Evolutionary conservation across 306 rosid genomes (phyloP).

Genomic region (Fragaria ananassa): DNA sequence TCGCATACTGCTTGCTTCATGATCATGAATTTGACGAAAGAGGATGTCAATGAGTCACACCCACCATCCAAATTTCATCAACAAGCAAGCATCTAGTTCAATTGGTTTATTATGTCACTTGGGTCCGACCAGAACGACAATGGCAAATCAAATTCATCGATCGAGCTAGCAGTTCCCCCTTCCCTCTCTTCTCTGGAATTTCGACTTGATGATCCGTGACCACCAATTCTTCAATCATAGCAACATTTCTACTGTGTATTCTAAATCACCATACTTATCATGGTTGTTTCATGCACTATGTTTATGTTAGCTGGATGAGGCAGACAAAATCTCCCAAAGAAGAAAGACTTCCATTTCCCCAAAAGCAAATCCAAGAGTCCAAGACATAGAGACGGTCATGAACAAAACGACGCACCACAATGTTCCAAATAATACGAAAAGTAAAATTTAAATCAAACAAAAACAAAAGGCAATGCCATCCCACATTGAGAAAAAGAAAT

Average conservation of each 20-base stretch:
- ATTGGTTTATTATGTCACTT: constrained; percentile 18
- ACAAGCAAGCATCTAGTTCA: constrained; percentile 12
- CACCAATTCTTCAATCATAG: not conserved
- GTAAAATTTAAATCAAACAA: not conserved
- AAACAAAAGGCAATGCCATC: constrained; percentile 19
- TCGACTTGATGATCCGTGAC: constrained; percentile 7
- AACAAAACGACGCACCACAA: constrained; percentile 20
- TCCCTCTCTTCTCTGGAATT: not conserved
- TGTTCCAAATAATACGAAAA: constrained; percentile 9
- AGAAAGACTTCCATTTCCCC: constrained; percentile 16
- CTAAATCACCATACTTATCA: not conserved
- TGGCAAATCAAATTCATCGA: not conserved
- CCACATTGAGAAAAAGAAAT: constrained; percentile 18
- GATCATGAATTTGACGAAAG: constrained; percentile 20
- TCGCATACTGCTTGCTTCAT: not conserved
- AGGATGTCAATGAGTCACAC: constrained; percentile 27
- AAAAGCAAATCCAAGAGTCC: constrained; percentile 17
- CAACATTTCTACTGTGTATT: not conserved
- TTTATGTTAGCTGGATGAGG: not conserved
- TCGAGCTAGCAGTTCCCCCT: not conserved
- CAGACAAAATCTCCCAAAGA: constrained; percentile 17
- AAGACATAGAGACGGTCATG: constrained; percentile 24
- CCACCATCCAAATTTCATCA: constrained; percentile 35
- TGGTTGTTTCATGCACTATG: not conserved
- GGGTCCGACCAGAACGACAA: constrained; percentile 24